Evolutionary conservation across 495 filamentous ascomycete species (phyloP), one percentile per base, ranked within the genome.

Genomic region (Lasiosphaeria ovina): DNA sequence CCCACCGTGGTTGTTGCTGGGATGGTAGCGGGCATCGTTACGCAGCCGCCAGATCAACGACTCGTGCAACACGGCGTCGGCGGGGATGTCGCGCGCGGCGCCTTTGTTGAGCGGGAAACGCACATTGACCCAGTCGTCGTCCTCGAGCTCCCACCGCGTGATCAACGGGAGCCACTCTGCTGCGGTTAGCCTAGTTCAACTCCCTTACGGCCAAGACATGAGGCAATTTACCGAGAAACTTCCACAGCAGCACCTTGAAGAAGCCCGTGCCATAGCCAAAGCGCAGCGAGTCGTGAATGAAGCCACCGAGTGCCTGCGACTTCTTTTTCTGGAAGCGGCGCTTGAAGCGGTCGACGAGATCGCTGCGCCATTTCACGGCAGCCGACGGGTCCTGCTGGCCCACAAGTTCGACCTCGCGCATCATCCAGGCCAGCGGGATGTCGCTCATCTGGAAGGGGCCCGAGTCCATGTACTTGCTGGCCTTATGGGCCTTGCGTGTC

Each of bases 381-480:
- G 60, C 48, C 6, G 17, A n/a, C 2, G 54, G 54, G 16, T 62
- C 40, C 38, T 57, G 16, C 38, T 62, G 11, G 3, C 60, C 60
- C 5, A 62, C 60, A 2, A 55, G 54, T 47, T 62, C 60, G 17
- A 58, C 11, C 60, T 62, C 60, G 11, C 50, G 48, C 32, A 58
- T 62, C 60, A 62, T 62, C 60, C 60, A 62, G 8, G 60, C 60
- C 36, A 62, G 54, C 31, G 60, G 60, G 35, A 62, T 58, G 14
- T 62, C 60, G 55, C 60, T 62, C 60, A 62, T 62, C 55, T 62
- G 60, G 33, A 62, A 54, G 9, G 49, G 60, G 16, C 60, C 60
- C 4, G 53, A 33, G 16, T 54, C 55, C 1, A 62, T 24, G 32
- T 45, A 54, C 60, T 53, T 53, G 55, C 44, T 49, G 12, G 36